Evolutionary conservation across 2,329 filamentous ascomycete species (phyloP), one percentile per base, ranked within the genome.

Genomic region (Xylariaceae sp.): DNA sequence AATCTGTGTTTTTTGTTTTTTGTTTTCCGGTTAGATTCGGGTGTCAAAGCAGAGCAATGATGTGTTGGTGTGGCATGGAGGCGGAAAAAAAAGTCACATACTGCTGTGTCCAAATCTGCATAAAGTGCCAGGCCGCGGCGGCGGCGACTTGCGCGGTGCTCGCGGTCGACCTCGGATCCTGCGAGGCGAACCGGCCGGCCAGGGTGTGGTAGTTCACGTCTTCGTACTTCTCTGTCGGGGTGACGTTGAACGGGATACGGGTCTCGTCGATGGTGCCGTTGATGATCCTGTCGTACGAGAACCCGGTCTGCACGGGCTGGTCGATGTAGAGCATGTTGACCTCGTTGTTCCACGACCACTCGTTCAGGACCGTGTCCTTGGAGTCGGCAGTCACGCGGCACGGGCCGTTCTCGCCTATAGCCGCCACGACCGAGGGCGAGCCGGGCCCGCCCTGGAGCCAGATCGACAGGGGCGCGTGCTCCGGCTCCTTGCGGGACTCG

Each of bases 361-460:
- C 16, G 13, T 32, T 38, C 4, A 17, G 12, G 13, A 29, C 13
- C 2, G 28, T 33, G 14, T 59, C 60, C 53, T 74, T 73, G 33
- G 67, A 70, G 24, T 74, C 68, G 29, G 62, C 59, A 26, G 71
- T 69, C 19, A 79, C 60, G 16, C 57, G 57, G 52, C 74, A 79
- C 8, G 74, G 74, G 13, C 67, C 66, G 30, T 40, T 40, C 19
- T 34, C 38, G 11, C 61, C 53, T 71, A 71, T 38, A 66, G 64
- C 49, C 72, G 64, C 2, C 38, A 76, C 70, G 64, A 80, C 70
- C 7, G 71, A 76, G 12, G 67, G 70, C 5, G 67, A 67, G 8
- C 76, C 78, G 2, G 78, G 76, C 0, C 78, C 78, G 12, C 76
- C 74, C 39, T 76, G 74, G 53, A 81, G 69, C 69, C 74, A 81